Conservation (phyloP, 495 filamentous ascomycete species). For the Aspergillus sclerotiicarbonarius region DNA sequence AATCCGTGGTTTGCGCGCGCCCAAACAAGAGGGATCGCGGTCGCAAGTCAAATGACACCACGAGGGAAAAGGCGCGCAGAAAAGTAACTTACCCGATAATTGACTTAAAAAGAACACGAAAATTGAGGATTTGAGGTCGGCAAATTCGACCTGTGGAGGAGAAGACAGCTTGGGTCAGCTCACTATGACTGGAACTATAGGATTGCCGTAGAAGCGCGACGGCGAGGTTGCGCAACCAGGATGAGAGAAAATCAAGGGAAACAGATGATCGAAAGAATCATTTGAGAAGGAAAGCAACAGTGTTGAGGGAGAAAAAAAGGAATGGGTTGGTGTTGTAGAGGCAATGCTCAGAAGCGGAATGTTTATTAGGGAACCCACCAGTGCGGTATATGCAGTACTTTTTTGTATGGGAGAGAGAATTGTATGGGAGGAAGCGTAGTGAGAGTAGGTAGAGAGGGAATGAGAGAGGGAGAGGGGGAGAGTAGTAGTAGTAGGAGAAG, state of each 20-base stretch:
- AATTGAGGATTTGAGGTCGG: slow-evolving; percentile 10
- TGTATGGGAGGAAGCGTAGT: slow-evolving; percentile 58
- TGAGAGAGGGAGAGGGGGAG: slow-evolving; percentile 38
- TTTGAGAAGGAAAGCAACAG: slow-evolving; percentile 18
- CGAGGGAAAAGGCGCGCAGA: slow-evolving; percentile 20
- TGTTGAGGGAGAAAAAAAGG: slow-evolving; percentile 18
- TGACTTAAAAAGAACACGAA: slow-evolving; percentile 13
- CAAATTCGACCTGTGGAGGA: slow-evolving; percentile 17
- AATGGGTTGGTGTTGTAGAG: slow-evolving; percentile 36
- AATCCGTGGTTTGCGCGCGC: slow-evolving; percentile 15
- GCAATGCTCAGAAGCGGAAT: slow-evolving; percentile 19
- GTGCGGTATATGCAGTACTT: slow-evolving; percentile 44
- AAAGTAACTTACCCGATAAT: slow-evolving; percentile 18
- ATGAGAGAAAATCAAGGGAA: slow-evolving; percentile 27
- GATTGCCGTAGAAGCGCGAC: slow-evolving; percentile 27
- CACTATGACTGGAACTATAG: slow-evolving; percentile 19
- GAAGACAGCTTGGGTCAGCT: slow-evolving; percentile 12
- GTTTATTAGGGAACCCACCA: slow-evolving; percentile 35
- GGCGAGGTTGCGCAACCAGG: slow-evolving; percentile 26
- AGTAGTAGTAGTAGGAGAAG: slow-evolving; percentile 62
- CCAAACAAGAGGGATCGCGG: slow-evolving; percentile 24
- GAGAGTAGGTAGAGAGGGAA: slow-evolving; percentile 42
- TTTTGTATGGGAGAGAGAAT: slow-evolving; percentile 56
- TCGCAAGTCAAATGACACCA: slow-evolving; percentile 23
- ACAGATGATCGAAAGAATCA: slow-evolving; percentile 15